phyloP scores from a whole-genome alignment of 306 rosid species.

The apple (Malus domestica) region DNA sequence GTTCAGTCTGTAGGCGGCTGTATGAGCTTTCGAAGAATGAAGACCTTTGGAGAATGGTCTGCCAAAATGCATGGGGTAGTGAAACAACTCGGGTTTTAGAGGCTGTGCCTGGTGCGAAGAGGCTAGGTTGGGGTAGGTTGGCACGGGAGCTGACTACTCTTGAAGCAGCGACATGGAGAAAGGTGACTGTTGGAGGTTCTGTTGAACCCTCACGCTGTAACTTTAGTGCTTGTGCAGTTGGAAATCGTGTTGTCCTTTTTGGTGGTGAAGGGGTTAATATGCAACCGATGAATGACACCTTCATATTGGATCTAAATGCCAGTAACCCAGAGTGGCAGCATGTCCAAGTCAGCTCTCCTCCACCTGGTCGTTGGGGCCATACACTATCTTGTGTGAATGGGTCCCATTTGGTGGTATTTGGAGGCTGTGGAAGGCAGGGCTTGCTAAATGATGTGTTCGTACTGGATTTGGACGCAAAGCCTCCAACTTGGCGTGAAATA shows the following conservation, averaged over 20 bases:
- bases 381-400: slow-evolving; percentile 97
- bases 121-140: slow-evolving; percentile 91
- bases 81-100: slow-evolving; percentile 92
- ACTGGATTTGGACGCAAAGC: slow-evolving; percentile 85
- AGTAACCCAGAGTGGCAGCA: slow-evolving; percentile 96
- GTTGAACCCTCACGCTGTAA: slow-evolving; percentile 99
- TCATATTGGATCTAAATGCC: slow-evolving; percentile 81
- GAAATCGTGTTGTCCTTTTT: slow-evolving; percentile 91
- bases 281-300: slow-evolving; percentile 99
- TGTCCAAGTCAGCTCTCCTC: slow-evolving; percentile 97
- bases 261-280: slow-evolving; percentile 99
- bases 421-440: slow-evolving; percentile 98
- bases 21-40: slow-evolving; percentile 80
- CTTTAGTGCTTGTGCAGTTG: slow-evolving; percentile 98
- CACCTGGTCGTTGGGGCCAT: slow-evolving; percentile 99
- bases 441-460: slow-evolving; percentile 96
- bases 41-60: slow-evolving; percentile 95
- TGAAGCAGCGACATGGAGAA: slow-evolving; percentile 98
- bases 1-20: slow-evolving; percentile 72
- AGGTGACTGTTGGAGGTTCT: slow-evolving; percentile 84
- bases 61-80: slow-evolving; percentile 99
- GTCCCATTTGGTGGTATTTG: slow-evolving; percentile 89
- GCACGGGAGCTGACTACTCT: slow-evolving; percentile 97
- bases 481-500: slow-evolving; percentile 98
- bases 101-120: slow-evolving; percentile 94